Base-by-base conservation (phyloP, 192 early-diverging fungal genomes). In the Pilaira anomala region DNA sequence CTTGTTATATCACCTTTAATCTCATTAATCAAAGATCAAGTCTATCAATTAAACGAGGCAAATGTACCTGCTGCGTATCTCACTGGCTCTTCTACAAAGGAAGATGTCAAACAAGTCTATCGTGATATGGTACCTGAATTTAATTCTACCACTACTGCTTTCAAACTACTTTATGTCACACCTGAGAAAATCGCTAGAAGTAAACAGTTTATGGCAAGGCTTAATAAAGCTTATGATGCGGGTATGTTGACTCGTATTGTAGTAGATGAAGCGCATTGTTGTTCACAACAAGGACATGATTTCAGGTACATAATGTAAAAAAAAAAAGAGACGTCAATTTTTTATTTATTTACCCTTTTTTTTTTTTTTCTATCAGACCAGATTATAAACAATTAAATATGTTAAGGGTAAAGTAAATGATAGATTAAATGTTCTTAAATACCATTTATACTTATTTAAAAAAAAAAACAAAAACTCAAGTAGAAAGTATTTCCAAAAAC, bases 241-340 rank as follows among this genome's bases (percentile, higher is more conserved):
- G 84, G 36, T 63, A 77, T 26, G 53, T 71, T 96, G 19, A 87
- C 92, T 1, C 78, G 93, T 51, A 91, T 98, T 75, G 94, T 96
- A 1, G 84, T 98, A 33, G 97, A 98, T 65, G 97, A 98, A 79
- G 94, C 94, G 7, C 97, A 98, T 68, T 98, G 97, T 63, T 77
- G 94, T 22, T 91, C 88, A 60, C 93, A 96, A 60, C 94, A 91
- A 91, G 97, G 97, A 12, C 97, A 97, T 66, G 95, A 98, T 78
- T 98, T 98, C 74, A 84, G 97, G 72, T 53, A 68, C n/a, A n/a
- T 30, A 19, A n/a, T n/a, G n/a, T n/a, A n/a, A 25, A 8, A 46
- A 33, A 40, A 24, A n/a, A n/a, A n/a, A n/a, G n/a, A n/a, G n/a
- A n/a, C n/a, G n/a, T n/a, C 12, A 26, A 9, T 8, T 8, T 19